Percentiles rank a stretch among this genome's conserved stretches.
phyloP scores from a whole-genome alignment of 208 protist genomes.

The Leishmania tropica region DNA sequence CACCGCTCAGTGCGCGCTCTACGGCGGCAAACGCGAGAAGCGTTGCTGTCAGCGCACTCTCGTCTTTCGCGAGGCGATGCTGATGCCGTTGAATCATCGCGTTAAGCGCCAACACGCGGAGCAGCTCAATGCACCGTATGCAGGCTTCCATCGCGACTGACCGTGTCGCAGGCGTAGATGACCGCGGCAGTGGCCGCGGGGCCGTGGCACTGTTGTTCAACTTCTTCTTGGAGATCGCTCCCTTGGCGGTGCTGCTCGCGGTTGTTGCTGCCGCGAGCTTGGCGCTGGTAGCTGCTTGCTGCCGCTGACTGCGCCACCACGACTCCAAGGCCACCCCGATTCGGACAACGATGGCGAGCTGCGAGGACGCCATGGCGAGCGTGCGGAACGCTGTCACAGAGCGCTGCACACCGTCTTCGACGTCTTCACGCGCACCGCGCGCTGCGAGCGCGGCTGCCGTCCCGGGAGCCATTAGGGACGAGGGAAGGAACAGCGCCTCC shows the following conservation, averaged over 20 bases:
- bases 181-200: not conserved
- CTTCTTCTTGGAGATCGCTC: constrained; percentile 5
- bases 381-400: constrained; percentile 26
- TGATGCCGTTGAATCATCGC: constrained; percentile 10
- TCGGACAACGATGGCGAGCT: constrained; percentile 12
- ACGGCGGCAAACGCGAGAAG: constrained; percentile 10
- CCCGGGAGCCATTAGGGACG: not conserved
- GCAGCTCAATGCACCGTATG: constrained; percentile 15
- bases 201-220: not conserved
- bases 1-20: constrained; percentile 12
- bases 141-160: constrained; percentile 2
- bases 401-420: constrained; percentile 5
- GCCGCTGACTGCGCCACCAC: constrained; percentile 25
- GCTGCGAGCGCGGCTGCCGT: not conserved
- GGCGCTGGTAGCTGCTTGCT: not conserved
- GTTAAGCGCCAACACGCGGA: constrained; percentile 10
- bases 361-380: constrained; percentile 18
- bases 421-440: not conserved
- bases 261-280: not conserved
- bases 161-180: not conserved
- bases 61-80: not conserved
- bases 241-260: not conserved
- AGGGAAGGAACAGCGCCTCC: constrained; percentile 17
- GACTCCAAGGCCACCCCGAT: constrained; percentile 25
- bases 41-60: constrained; percentile 18